These are phyloP conservation scores for Dactylellina parvicollis DNA, from an alignment of 2,329 filamentous ascomycete genomes.

Conservation along the genomic window DNA sequence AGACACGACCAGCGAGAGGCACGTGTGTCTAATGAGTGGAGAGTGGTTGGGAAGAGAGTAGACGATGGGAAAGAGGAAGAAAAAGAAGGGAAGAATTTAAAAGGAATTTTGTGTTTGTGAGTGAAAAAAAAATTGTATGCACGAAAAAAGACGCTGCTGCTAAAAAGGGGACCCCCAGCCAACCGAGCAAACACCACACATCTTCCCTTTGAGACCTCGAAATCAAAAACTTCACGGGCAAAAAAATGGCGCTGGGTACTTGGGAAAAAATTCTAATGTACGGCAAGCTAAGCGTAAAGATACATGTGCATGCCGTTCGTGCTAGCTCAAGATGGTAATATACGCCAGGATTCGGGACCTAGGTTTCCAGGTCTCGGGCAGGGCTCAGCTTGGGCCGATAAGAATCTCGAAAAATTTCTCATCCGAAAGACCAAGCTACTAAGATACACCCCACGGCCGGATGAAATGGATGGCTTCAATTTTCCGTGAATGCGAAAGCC, in stretches of 20 bases:
- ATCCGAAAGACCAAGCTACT: slow-evolving; percentile 27
- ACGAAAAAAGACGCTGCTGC: slow-evolving; percentile 31
- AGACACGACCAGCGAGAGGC: slow-evolving; percentile 43
- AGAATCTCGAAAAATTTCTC: slow-evolving; percentile 50
- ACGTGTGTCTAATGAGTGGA: slow-evolving; percentile 54
- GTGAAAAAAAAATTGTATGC: slow-evolving; percentile 52
- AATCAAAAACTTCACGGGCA: slow-evolving; percentile 18
- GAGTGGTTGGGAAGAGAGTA: slow-evolving; percentile 44
- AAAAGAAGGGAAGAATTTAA: slow-evolving; percentile 48
- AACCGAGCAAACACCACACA: slow-evolving; percentile 31
- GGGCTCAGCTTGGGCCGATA: slow-evolving; percentile 37
- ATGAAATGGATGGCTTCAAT: slow-evolving; percentile 41
- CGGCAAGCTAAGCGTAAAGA: slow-evolving; percentile 8
- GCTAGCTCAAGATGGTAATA: slow-evolving; percentile 46
- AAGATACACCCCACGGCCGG: slow-evolving; percentile 50
- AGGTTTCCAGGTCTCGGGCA: slow-evolving; percentile 12
- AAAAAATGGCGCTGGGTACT: slow-evolving; percentile 11
- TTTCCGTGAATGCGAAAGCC: slow-evolving; percentile 40
- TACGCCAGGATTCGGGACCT: slow-evolving; percentile 33
- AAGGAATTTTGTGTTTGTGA: slow-evolving; percentile 52
- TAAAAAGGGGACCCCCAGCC: slow-evolving; percentile 40
- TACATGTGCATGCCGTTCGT: slow-evolving; percentile 27
- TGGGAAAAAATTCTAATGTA: too few species aligned
- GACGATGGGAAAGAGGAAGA: slow-evolving; percentile 31
- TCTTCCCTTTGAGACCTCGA: not conserved